Percentiles rank a stretch among this genome's conserved stretches.
Evolutionary conservation across 1,139 yeast species (phyloP).

Genomic region (Candida labiduridarum): DNA sequence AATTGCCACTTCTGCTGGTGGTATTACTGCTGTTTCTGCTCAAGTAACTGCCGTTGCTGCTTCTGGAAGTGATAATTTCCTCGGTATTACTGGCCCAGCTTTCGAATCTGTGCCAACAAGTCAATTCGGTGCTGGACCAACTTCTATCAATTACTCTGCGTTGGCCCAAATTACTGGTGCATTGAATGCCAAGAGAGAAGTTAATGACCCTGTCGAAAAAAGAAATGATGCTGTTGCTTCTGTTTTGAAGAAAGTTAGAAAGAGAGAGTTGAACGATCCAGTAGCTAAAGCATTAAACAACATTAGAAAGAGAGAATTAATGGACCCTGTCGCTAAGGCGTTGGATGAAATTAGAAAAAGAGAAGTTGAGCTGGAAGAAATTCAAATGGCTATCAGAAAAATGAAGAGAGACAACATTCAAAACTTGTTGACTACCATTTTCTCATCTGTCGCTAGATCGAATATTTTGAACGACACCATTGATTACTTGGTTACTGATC

Average conservation of each 20-base stretch:
- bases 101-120: constrained; percentile 14
- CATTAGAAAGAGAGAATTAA: constrained; percentile 11
- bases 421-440: constrained; percentile 36
- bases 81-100: constrained; percentile 15
- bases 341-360: too few relatives aligned
- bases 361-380: constrained; percentile 13
- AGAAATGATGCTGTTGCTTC: constrained; percentile 4
- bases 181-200: constrained; percentile 11
- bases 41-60: not conserved
- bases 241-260: constrained; percentile 1
- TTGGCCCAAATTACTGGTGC: constrained; percentile 14
- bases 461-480: constrained; percentile 32
- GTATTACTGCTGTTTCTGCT: constrained; percentile 2
- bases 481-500: constrained; percentile 27
- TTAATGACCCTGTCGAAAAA: constrained; percentile 4
- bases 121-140: constrained; percentile 13
- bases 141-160: constrained; percentile 14
- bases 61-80: constrained; percentile 6
- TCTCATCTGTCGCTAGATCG: constrained; percentile 31
- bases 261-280: constrained; percentile 9
- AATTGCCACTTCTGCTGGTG: not conserved
- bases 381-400: constrained; percentile 12
- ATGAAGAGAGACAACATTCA: constrained; percentile 36
- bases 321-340: too few relatives aligned
- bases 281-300: constrained; percentile 10